Conservation (phyloP, 768 basidiomycete genomes). For the Agaricus subrufescens region DNA sequence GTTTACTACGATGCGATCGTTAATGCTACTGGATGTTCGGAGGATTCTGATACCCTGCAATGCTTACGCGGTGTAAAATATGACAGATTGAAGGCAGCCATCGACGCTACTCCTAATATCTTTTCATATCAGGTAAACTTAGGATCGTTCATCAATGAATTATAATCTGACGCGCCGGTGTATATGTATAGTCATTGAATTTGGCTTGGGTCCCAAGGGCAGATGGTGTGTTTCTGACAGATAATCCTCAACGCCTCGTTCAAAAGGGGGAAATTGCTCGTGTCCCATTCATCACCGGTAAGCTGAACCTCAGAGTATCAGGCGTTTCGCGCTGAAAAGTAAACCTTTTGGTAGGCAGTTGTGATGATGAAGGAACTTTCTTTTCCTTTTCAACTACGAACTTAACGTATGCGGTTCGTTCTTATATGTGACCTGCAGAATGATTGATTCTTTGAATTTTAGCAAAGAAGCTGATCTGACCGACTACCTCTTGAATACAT, state of each 20-base stretch:
- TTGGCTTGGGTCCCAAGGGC: constrained; percentile 45
- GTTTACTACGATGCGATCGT: constrained; percentile 42
- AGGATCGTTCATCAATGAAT: not conserved
- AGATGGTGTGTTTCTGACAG: constrained; percentile 45
- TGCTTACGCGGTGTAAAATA: constrained; percentile 40
- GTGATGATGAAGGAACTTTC: constrained; percentile 51
- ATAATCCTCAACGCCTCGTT: constrained; percentile 37
- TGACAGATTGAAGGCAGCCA: constrained; percentile 32
- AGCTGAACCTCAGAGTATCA: not conserved
- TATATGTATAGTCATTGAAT: constrained; percentile 29
- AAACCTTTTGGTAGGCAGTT: constrained; percentile 26
- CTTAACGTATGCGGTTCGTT: constrained; percentile 28
- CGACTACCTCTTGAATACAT: constrained; percentile 22
- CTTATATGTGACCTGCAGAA: not conserved
- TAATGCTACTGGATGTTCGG: constrained; percentile 33
- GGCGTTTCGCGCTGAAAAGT: not conserved
- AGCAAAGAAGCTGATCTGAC: constrained; percentile 14
- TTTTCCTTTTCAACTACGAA: constrained; percentile 40
- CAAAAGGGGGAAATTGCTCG: constrained; percentile 38
- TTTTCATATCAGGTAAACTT: constrained; percentile 37
- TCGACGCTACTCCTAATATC: constrained; percentile 37
- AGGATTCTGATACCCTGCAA: constrained; percentile 33
- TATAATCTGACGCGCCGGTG: not conserved
- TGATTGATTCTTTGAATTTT: not conserved
- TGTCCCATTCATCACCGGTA: constrained; percentile 38